phyloP scores from a whole-genome alignment of 805 yeast genomes.

The Monosporozyma unispora region DNA sequence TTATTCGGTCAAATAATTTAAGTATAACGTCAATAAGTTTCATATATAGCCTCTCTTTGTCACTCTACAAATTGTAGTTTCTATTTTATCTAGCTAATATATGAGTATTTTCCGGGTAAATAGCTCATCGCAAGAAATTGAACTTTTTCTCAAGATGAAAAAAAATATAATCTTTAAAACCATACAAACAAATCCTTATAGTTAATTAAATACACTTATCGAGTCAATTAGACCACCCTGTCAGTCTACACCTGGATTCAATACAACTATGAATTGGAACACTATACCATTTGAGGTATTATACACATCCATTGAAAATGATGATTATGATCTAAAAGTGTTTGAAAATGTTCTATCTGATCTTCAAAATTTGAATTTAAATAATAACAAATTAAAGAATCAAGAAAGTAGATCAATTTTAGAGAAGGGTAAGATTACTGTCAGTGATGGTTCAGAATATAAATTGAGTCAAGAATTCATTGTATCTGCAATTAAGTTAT shows the following conservation, averaged over 20 bases:
- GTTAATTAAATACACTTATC: not conserved
- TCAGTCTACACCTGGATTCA: not conserved
- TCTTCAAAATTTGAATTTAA: slow-evolving; percentile 35
- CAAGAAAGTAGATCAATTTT: slow-evolving; percentile 39
- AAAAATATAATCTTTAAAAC: not conserved
- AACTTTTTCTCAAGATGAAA: not conserved
- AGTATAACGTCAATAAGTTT: too few relatives aligned
- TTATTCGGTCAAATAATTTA: too few relatives aligned
- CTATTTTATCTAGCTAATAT: too few relatives aligned
- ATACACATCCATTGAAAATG: slow-evolving; percentile 38
- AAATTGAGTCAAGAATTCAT: slow-evolving; percentile 60
- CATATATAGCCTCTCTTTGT: too few relatives aligned
- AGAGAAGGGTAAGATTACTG: slow-evolving; percentile 37
- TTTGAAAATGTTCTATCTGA: slow-evolving; percentile 36
- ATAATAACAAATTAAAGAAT: slow-evolving; percentile 35
- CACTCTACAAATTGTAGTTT: too few relatives aligned
- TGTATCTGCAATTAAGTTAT: slow-evolving; percentile 44
- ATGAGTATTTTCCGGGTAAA: not conserved
- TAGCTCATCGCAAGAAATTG: not conserved
- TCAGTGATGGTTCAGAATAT: slow-evolving; percentile 42
- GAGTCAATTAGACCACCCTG: not conserved
- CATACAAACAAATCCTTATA: not conserved
- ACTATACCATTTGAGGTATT: slow-evolving; percentile 33
- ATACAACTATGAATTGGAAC: slow-evolving; percentile 20
- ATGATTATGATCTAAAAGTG: slow-evolving; percentile 17